Conservation (phyloP, 257 asterid genomes). For the Solanum boliviense region DNA sequence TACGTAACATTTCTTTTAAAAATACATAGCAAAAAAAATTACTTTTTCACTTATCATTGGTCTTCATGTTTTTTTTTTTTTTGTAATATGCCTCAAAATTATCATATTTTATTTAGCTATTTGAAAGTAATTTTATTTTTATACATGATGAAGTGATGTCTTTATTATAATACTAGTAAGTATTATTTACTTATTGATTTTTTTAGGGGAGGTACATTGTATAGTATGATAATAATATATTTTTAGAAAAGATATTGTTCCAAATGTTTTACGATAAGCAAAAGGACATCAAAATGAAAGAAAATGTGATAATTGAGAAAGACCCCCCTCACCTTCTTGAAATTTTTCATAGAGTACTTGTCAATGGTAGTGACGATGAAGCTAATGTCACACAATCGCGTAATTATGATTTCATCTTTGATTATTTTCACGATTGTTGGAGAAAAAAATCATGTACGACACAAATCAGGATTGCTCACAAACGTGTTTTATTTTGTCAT, state of each 20-base stretch:
- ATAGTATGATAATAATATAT: too few relatives aligned
- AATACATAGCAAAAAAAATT: too few relatives aligned
- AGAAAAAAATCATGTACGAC: not conserved
- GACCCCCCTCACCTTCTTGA: not conserved
- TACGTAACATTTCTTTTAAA: too few relatives aligned
- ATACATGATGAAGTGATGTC: too few relatives aligned
- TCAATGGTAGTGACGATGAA: not conserved
- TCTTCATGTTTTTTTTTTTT: too few relatives aligned
- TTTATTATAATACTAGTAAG: too few relatives aligned
- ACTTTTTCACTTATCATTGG: too few relatives aligned
- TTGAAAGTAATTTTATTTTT: too few relatives aligned
- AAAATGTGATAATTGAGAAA: not conserved
- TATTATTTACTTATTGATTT: too few relatives aligned
- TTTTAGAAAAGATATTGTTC: not conserved
- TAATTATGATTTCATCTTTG: not conserved
- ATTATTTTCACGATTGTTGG: not conserved
- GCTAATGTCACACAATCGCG: not conserved
- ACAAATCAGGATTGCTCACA: not conserved
- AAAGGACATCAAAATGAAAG: not conserved
- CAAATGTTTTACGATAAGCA: not conserved
- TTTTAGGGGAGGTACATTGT: too few relatives aligned
- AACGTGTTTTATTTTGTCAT: constrained; percentile 10
- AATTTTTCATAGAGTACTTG: not conserved
- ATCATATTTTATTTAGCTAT: too few relatives aligned
- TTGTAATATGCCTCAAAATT: too few relatives aligned